Evolutionary conservation across 257 asterid species (phyloP), one percentile per base, ranked within the genome.

Genomic region (Fraxinus cuspidata): DNA sequence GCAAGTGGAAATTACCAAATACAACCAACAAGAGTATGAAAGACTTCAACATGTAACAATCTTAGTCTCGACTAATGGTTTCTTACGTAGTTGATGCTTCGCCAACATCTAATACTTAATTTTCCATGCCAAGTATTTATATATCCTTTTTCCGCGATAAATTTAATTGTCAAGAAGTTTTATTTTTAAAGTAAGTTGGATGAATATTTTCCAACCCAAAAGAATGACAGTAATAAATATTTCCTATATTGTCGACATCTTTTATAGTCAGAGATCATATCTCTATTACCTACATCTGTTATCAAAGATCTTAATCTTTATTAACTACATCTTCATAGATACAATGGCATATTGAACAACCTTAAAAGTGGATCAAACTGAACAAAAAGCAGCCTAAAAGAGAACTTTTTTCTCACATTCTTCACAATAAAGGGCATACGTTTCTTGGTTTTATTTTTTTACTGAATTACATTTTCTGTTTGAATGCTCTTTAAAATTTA

Each of bases 1-100:
- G 86, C 99, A 93, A 85, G 87, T 96, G 13, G 98, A 96, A 83
- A 96, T 96, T 78, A 96, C 99, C 8, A 96, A 93, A 85, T 84
- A 85, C 79, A 96, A 95, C 86, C 98, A 90, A 87, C 98, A 93
- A 86, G 97, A 93, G 81, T 96, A 93, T 72, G 98, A 96, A 86
- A 90, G 97, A 73, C 96, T 96, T 71, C 99, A 96, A 85, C 88
- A 91, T 81, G 99, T 96, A 89, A 88, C 49, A 37, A 71, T 74
- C 85, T 74, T 34, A 74, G 4, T 73, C 72, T 28, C 8, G 51
- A 47, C 21, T 47, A 16, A 47, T 47, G 56, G 56, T n/a, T 53
- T n/a, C 64, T 53, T 53, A 6, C 2, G 12, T 56, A n/a, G 65
- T 56, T 56, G 75, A 25, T 64, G 71, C 70, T 70, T 64, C 27